phyloP scores from a whole-genome alignment of 805 yeast genomes.

The Metschnikowia matae region DNA sequence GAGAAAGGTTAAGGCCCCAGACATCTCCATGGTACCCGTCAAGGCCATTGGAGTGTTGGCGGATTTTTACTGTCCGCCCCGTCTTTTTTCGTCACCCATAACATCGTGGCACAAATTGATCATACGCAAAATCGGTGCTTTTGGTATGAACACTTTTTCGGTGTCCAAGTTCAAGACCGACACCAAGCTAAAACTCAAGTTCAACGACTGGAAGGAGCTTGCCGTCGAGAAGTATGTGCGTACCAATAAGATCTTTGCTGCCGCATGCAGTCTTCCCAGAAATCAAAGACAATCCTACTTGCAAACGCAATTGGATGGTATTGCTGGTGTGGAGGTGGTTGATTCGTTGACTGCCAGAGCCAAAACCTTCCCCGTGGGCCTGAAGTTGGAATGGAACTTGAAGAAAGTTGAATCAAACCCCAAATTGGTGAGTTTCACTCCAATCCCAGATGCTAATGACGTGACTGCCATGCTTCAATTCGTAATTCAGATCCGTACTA shows the following conservation, averaged over 20 bases:
- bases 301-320: conserved; percentile 31
- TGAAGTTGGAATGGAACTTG: conserved; percentile 72
- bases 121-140: conserved; percentile 59
- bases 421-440: conserved; percentile 65
- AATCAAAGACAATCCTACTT: conserved; percentile 42
- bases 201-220: conserved; percentile 81
- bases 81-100: conserved; percentile 20
- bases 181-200: conserved; percentile 43
- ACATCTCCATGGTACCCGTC: conserved; percentile 36
- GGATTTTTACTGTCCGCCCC: conserved; percentile 42
- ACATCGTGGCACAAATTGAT: conserved; percentile 43
- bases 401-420: conserved; percentile 68
- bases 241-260: conserved; percentile 80
- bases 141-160: conserved; percentile 61
- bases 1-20: conserved; percentile 18
- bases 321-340: conserved; percentile 32
- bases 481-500: conserved; percentile 35
- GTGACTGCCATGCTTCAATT: conserved; percentile 37
- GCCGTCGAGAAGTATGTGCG: conserved; percentile 75
- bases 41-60: conserved; percentile 39
- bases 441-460: conserved; percentile 49
- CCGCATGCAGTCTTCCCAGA: conserved; percentile 32
- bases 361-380: conserved; percentile 48
- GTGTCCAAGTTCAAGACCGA: conserved; percentile 45
- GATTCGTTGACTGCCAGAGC: conserved; percentile 31